These are phyloP conservation scores for Acacia acuminata DNA, from an alignment of 306 rosid genomes.

Conservation along the genomic window DNA sequence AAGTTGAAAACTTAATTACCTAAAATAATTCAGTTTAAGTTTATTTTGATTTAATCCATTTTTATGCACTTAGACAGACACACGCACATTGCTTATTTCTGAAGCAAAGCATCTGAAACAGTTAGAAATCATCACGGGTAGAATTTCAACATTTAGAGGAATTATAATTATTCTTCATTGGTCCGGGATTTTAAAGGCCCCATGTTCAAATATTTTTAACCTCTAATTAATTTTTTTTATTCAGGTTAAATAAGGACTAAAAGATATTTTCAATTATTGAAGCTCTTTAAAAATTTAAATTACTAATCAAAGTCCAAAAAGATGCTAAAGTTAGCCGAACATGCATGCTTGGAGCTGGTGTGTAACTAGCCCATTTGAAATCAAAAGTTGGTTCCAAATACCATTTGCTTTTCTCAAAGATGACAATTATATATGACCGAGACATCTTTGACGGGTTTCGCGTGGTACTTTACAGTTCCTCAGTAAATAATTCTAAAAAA, in stretches of 20 bases:
- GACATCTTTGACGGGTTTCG: conserved; percentile 20
- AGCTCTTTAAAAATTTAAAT: not conserved
- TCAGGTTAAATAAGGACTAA: not conserved
- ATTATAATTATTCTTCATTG: not conserved
- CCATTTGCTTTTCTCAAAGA: conserved; percentile 6
- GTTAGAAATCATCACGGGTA: not conserved
- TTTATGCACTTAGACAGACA: too few species aligned
- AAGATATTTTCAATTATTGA: not conserved
- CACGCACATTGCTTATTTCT: too few species aligned
- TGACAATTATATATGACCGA: not conserved
- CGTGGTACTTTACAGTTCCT: conserved; percentile 7
- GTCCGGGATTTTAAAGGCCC: not conserved
- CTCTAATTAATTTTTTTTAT: not conserved
- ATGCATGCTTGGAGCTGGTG: not conserved
- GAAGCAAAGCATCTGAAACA: not conserved
- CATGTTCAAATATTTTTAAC: not conserved
- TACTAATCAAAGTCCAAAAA: not conserved
- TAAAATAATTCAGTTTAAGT: not conserved
- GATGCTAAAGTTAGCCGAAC: not conserved
- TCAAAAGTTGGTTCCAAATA: not conserved
- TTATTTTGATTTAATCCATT: too few species aligned
- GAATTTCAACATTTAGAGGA: not conserved
- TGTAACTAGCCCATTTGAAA: not conserved
- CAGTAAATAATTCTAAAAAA: not conserved
- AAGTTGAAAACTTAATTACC: too few species aligned